Conservation (phyloP, 192 early-diverging fungal genomes). For the Spizellomyces punctatus region DNA sequence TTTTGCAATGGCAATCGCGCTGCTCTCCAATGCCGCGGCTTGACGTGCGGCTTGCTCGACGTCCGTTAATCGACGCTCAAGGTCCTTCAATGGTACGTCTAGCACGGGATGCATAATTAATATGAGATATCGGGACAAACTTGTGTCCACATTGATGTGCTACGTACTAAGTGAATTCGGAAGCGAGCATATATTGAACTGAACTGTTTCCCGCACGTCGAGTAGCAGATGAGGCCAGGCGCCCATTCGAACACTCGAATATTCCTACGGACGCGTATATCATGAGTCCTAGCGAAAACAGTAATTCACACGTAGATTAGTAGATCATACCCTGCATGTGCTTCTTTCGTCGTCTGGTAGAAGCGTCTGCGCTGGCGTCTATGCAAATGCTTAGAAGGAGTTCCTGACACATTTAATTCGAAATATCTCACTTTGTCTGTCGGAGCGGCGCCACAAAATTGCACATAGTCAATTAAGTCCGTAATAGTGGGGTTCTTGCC, state of each 20-base stretch:
- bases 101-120: background rate
- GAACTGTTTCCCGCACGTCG: conserved; percentile 85
- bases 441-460: conserved; percentile 83
- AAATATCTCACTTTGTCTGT: conserved; percentile 63
- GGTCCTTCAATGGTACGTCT: conserved; percentile 63
- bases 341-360: background rate
- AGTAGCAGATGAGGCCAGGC: conserved; percentile 71
- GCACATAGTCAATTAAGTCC: conserved; percentile 86
- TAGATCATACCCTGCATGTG: background rate
- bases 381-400: no score
- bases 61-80: conserved; percentile 46
- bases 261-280: conserved; percentile 36
- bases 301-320: background rate
- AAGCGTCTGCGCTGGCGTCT: background rate
- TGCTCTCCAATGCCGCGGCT: background rate
- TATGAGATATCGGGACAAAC: background rate
- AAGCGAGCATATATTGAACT: conserved; percentile 83
- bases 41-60: conserved; percentile 22
- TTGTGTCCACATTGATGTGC: background rate
- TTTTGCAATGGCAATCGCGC: no score
- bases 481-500: conserved; percentile 81
- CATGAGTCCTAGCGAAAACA: no score
- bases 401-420: background rate
- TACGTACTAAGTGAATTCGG: conserved; percentile 64
- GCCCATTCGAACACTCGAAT: conserved; percentile 42